Percentiles rank a stretch among this genome's conserved stretches.
phyloP scores from a whole-genome alignment of 345 rosid genomes.

The Hibiscus syriacus region DNA sequence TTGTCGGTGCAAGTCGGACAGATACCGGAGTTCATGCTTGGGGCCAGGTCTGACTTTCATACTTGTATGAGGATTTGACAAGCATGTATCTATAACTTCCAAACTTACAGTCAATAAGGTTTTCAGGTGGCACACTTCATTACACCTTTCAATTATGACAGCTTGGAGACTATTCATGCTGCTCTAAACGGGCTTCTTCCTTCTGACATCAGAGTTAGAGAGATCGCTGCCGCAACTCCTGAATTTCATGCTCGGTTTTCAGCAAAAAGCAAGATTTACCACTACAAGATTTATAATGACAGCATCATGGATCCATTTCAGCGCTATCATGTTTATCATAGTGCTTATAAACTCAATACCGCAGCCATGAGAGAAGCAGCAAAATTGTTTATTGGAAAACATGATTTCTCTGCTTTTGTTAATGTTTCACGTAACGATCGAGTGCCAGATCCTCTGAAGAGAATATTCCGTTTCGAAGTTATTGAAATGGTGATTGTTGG shows the following conservation, averaged over 20 bases:
- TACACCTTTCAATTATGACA: slow-evolving; percentile 70
- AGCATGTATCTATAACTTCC: slow-evolving; percentile 11
- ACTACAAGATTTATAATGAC: too few relatives aligned
- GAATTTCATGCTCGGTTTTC: slow-evolving; percentile 92
- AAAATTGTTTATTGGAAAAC: slow-evolving; percentile 49
- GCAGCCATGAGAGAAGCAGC: slow-evolving; percentile 67
- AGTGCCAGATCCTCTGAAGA: slow-evolving; percentile 60
- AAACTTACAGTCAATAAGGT: slow-evolving; percentile 14
- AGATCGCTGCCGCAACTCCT: slow-evolving; percentile 62
- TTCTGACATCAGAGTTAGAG: slow-evolving; percentile 64
- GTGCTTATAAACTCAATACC: slow-evolving; percentile 51
- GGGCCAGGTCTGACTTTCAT: slow-evolving; percentile 67
- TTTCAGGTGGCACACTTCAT: slow-evolving; percentile 86
- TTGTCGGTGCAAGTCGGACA: slow-evolving; percentile 87
- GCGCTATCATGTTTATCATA: slow-evolving; percentile 54
- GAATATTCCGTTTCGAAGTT: slow-evolving; percentile 54
- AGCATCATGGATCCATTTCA: slow-evolving; percentile 80
- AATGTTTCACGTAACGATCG: slow-evolving; percentile 64
- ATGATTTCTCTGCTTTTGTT: slow-evolving; percentile 83
- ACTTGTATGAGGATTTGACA: slow-evolving; percentile 10
- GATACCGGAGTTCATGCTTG: slow-evolving; percentile 94
- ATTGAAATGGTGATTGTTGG: slow-evolving; percentile 50
- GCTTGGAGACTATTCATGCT: slow-evolving; percentile 56
- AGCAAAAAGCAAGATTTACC: slow-evolving; percentile 61
- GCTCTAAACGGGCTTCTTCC: slow-evolving; percentile 88